These are phyloP conservation scores for Solanum chiquidenum DNA, from an alignment of 257 asterid species.

Conservation along the genomic window DNA sequence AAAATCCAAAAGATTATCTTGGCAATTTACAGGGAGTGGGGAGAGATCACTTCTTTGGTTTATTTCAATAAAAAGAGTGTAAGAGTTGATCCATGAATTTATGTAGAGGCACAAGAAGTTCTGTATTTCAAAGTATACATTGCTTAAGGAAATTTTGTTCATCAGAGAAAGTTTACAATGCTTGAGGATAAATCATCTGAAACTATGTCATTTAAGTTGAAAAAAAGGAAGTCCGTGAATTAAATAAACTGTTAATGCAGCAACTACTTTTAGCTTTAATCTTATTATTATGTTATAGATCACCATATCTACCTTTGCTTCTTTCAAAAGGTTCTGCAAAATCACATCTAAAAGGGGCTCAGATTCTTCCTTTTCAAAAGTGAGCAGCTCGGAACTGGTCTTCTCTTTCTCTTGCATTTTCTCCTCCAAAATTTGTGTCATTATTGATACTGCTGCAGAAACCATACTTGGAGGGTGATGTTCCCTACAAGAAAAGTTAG, in stretches of 20 bases:
- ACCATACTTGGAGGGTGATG: constrained; percentile 62
- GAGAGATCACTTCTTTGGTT: neutral
- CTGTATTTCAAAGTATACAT: neutral
- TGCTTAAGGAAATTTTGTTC: neutral
- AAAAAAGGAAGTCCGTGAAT: neutral
- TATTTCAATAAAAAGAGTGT: neutral
- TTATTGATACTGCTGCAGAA: constrained; percentile 53
- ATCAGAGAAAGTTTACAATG: neutral
- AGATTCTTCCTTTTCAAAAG: constrained; percentile 20
- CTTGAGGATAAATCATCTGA: neutral
- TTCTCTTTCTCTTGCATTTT: constrained; percentile 13
- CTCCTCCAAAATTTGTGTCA: constrained; percentile 49
- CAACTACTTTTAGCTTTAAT: neutral
- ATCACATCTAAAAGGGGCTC: constrained; percentile 64
- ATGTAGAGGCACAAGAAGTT: neutral
- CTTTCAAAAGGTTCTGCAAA: constrained; percentile 59
- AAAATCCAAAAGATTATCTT: neutral
- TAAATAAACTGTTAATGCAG: neutral
- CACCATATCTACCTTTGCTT: constrained; percentile 37
- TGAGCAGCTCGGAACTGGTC: constrained; percentile 21
- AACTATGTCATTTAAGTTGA: neutral
- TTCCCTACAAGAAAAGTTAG: constrained; percentile 33
- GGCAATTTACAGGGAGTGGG: neutral
- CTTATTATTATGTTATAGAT: neutral
- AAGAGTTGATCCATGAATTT: neutral